phyloP scores from a whole-genome alignment of 75 land plant genomes.

The Ceratopteris richardii region DNA sequence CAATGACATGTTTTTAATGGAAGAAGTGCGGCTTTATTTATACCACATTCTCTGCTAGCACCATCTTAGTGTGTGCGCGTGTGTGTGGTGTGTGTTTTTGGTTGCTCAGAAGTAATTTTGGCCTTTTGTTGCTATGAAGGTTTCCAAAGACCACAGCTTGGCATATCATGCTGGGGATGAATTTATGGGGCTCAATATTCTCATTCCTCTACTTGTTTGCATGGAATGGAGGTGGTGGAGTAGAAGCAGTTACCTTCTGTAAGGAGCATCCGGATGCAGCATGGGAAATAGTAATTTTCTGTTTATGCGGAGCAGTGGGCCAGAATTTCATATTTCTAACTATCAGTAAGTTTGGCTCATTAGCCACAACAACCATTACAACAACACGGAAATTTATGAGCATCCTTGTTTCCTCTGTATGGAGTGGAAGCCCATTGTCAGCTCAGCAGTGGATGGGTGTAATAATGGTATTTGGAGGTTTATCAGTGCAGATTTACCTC shows the following conservation, averaged over 20 bases:
- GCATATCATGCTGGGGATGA: constrained; percentile 99
- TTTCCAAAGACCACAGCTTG: constrained; percentile 91
- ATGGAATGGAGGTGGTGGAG: constrained; percentile 64
- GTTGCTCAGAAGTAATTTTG: too few relatives aligned
- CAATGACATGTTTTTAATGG: too few relatives aligned
- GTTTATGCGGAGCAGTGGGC: constrained; percentile 94
- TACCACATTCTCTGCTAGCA: too few relatives aligned
- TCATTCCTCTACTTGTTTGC: constrained; percentile 78
- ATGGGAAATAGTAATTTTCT: constrained; percentile 85
- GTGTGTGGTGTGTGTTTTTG: too few relatives aligned
- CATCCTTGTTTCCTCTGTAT: constrained; percentile 86
- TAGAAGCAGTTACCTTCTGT: constrained; percentile 74
- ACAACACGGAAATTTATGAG: constrained; percentile 96
- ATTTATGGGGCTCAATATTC: constrained; percentile 91
- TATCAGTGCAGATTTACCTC: constrained; percentile 80
- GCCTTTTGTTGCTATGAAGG: too few relatives aligned
- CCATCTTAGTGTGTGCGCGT: too few relatives aligned
- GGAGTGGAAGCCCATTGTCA: constrained; percentile 83
- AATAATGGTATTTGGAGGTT: constrained; percentile 82
- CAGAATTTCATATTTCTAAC: constrained; percentile 97
- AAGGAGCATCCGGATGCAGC: constrained; percentile 87
- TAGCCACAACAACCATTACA: constrained; percentile 93
- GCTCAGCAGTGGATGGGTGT: constrained; percentile 84
- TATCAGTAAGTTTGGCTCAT: constrained; percentile 86
- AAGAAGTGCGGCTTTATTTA: too few relatives aligned